Evolutionary conservation across 1,284 basidiomycete species (phyloP).

Genomic region (Ustilago tritici): DNA sequence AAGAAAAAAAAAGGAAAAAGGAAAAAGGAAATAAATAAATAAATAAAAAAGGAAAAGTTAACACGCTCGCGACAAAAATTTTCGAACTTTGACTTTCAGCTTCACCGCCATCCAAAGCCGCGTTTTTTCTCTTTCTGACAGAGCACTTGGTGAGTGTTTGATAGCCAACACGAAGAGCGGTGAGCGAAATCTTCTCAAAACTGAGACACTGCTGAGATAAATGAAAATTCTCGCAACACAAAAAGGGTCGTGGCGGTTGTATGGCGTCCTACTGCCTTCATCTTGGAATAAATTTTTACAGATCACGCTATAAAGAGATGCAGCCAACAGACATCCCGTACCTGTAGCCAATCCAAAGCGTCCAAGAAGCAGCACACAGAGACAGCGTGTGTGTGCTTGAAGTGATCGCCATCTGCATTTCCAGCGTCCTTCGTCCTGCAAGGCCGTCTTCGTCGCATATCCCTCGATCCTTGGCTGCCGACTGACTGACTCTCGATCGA

Average conservation of each 20-base stretch:
- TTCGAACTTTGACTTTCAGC: constrained; percentile 25
- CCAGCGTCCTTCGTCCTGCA: not conserved
- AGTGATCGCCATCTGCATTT: constrained; percentile 16
- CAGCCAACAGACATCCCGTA: not conserved
- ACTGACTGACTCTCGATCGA: not conserved
- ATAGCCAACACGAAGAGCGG: not conserved
- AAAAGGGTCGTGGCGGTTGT: constrained; percentile 16
- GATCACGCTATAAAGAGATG: not conserved
- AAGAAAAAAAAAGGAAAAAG: no score
- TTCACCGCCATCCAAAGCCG: constrained; percentile 33
- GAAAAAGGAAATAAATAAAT: no score
- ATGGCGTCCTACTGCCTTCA: constrained; percentile 43
- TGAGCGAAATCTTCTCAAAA: constrained; percentile 3
- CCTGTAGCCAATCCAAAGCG: constrained; percentile 4
- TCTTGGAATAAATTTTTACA: constrained; percentile 19
- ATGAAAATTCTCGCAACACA: constrained; percentile 4
- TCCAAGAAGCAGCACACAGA: not conserved
- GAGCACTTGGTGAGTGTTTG: not conserved
- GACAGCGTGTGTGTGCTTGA: not conserved
- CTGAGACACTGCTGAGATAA: constrained; percentile 17
- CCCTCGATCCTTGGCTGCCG: not conserved
- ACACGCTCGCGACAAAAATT: constrained; percentile 11
- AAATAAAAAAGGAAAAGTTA: constrained; percentile 17
- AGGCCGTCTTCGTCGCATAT: constrained; percentile 5
- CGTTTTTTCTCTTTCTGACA: constrained; percentile 10